Evolutionary conservation across 257 asterid species (phyloP), one percentile per base, ranked within the genome.

Genomic region (Verbascum thapsus): DNA sequence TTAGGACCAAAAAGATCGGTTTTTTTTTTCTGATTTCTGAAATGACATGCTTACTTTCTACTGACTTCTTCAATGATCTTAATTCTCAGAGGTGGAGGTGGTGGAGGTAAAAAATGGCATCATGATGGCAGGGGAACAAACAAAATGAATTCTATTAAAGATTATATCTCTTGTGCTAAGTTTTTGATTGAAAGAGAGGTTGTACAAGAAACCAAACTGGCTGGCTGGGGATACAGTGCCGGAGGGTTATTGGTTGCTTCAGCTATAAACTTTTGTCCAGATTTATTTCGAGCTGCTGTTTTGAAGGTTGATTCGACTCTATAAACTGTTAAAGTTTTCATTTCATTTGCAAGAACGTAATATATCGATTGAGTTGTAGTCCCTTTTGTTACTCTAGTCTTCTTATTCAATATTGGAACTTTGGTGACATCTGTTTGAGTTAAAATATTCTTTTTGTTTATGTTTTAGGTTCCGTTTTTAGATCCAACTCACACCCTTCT

Each of bases 151-250:
- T 87, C 95, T 19, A 66, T 94, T 22, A 69, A 77, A 41, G 97
- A 90, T 75, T 94, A 82, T 65, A 58, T 89, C 63, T 78, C 86
- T 12, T 90, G 99, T 81, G 99, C 95, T 12, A 85, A 84, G 69
- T 94, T 85, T 81, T 80, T 94, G 42, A 62, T 85, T 39, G 95
- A 84, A 71, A 81, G 68, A 71, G 77, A 68, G 69, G 68, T 94
- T 23, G 96, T 90, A 62, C 81, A 81, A 75, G 95, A 79, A 53
- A 78, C 76, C 67, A 90, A 82, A 81, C 85, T 94, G 65, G 96
- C 95, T 68, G 99, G 94, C 60, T 84, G 97, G 96, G 99, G 99
- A 74, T 85, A 87, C 75, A 94, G 99, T 78, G 97, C 97, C 57
- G 97, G 99, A 63, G 97, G 99, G 49, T 75, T 85, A 56, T 66